A percentile compares a stretch with the other conserved stretches of the same genome.
Evolutionary conservation across 345 rosid genomes (phyloP).

Genomic region (Aurinia saxatilis): DNA sequence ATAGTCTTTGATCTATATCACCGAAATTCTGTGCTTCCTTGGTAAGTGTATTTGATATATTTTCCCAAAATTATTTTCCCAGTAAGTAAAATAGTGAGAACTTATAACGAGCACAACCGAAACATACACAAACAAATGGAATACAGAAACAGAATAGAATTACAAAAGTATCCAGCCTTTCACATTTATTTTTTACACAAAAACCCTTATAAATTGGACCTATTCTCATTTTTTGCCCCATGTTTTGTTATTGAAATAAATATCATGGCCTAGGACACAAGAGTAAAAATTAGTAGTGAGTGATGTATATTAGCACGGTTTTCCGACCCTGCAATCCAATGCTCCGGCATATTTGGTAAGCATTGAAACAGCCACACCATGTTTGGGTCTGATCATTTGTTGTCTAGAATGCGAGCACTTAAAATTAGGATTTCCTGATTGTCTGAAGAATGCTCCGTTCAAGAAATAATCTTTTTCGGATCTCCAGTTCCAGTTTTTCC

Average conservation of each 20-base stretch:
- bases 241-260: not conserved
- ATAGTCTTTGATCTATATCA: too few species aligned
- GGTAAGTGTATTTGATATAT: not conserved
- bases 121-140: conserved; percentile 3
- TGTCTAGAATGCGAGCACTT: conserved; percentile 8
- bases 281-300: conserved; percentile 2
- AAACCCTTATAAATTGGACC: not conserved
- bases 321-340: conserved; percentile 29
- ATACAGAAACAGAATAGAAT: conserved; percentile 8
- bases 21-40: not conserved
- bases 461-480: conserved; percentile 52
- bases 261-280: conserved; percentile 17
- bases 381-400: conserved; percentile 34
- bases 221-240: not conserved
- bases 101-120: conserved; percentile 2
- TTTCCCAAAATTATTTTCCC: not conserved
- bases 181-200: conserved; percentile 8
- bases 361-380: conserved; percentile 20
- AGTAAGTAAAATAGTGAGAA: not conserved
- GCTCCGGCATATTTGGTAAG: conserved; percentile 42
- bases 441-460: conserved; percentile 50
- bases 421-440: conserved; percentile 38
- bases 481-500: conserved; percentile 67
- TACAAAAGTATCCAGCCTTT: conserved; percentile 24
- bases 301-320: conserved; percentile 19